Percentiles rank a stretch among this genome's conserved stretches.
phyloP scores from a whole-genome alignment of 345 rosid species.

The Euphorbia tirucalli region DNA sequence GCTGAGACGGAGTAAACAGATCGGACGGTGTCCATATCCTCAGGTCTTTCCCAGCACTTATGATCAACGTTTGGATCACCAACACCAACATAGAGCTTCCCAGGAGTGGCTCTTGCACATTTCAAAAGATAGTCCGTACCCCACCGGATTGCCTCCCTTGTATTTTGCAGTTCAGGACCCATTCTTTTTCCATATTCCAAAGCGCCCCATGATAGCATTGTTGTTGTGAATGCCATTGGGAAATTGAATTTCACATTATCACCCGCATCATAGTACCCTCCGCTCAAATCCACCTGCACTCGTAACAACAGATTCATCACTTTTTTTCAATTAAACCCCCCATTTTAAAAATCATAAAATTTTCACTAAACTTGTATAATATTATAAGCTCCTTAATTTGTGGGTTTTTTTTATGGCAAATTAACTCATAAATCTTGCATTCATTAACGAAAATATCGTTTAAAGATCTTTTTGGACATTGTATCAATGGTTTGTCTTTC shows the following conservation, averaged over 20 bases:
- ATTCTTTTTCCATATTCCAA: slow-evolving; percentile 71
- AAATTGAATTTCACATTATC: slow-evolving; percentile 90
- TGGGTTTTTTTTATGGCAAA: too few relatives aligned
- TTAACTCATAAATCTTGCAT: too few relatives aligned
- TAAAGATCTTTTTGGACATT: too few relatives aligned
- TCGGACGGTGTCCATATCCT: slow-evolving; percentile 87
- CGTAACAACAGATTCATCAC: too few relatives aligned
- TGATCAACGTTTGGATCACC: slow-evolving; percentile 91
- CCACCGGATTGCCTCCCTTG: slow-evolving; percentile 78
- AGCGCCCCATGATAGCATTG: slow-evolving; percentile 86
- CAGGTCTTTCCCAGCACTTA: slow-evolving; percentile 94
- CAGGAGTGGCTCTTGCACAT: slow-evolving; percentile 74
- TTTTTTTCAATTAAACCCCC: too few relatives aligned
- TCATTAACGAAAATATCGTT: too few relatives aligned
- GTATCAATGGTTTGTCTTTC: too few relatives aligned
- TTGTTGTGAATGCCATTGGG: slow-evolving; percentile 93
- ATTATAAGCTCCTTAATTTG: too few relatives aligned
- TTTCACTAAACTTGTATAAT: too few relatives aligned
- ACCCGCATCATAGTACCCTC: slow-evolving; percentile 95
- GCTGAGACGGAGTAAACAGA: slow-evolving; percentile 70
- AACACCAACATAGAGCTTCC: slow-evolving; percentile 82
- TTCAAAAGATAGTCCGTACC: slow-evolving; percentile 76
- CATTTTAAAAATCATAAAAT: too few relatives aligned
- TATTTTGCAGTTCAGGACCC: slow-evolving; percentile 58
- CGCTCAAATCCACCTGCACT: slow-evolving; percentile 83